A percentile compares a stretch with the other conserved stretches of the same genome.
These are phyloP conservation scores for Cyberlindnera xishuangbannaensis DNA, from an alignment of 805 yeast genomes.

Conservation along the genomic window DNA sequence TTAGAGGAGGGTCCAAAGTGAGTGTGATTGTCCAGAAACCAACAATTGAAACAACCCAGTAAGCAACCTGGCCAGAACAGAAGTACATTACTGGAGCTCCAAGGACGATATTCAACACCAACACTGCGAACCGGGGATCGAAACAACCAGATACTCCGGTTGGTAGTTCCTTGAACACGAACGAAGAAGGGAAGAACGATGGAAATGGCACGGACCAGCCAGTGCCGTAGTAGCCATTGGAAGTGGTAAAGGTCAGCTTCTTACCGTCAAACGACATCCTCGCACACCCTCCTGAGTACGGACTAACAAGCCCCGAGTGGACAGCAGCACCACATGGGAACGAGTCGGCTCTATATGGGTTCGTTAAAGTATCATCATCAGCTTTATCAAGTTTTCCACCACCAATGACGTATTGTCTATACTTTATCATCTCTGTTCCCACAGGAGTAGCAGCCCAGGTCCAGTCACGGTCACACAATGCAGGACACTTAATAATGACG, in stretches of 20 bases:
- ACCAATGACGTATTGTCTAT: constrained; percentile 70
- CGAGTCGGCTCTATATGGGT: constrained; percentile 83
- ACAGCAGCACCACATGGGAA: constrained; percentile 86
- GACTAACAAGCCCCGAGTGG: constrained; percentile 76
- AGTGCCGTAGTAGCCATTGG: constrained; percentile 47
- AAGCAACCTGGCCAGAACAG: constrained; percentile 41
- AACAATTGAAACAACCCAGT: constrained; percentile 53
- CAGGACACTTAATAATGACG: constrained; percentile 73
- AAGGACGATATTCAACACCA: constrained; percentile 51
- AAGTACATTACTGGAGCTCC: constrained; percentile 59
- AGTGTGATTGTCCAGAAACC: constrained; percentile 83
- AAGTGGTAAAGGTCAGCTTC: constrained; percentile 40
- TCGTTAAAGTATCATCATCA: constrained; percentile 31
- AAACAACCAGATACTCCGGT: constrained; percentile 46
- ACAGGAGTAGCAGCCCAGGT: constrained; percentile 70
- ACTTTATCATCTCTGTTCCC: constrained; percentile 62
- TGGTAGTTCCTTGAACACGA: constrained; percentile 43
- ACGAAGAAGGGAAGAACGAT: constrained; percentile 73
- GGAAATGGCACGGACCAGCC: constrained; percentile 49
- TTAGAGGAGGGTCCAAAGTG: constrained; percentile 73
- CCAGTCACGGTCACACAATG: constrained; percentile 77
- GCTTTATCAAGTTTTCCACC: constrained; percentile 45
- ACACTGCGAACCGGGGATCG: constrained; percentile 61
- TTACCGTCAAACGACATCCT: constrained; percentile 52
- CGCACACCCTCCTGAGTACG: constrained; percentile 76